Evolutionary conservation across 306 rosid genomes (phyloP).

Genomic region (Spatholobus suberectus): DNA sequence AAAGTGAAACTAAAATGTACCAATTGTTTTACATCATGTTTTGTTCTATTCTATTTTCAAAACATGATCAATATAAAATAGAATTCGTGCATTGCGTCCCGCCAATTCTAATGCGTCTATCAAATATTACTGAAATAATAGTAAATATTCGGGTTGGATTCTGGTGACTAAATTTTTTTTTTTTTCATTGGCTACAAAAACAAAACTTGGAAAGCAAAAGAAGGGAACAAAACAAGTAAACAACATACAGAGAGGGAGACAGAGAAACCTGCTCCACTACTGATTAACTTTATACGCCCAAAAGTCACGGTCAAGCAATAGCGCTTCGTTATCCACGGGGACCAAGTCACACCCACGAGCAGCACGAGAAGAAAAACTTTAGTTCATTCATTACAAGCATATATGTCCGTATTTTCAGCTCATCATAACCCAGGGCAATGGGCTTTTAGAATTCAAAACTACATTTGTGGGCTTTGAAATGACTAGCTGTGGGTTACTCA

Average conservation of each 20-base stretch:
- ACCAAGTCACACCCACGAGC: conserved; percentile 43
- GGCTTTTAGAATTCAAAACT: background rate
- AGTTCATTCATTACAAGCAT: background rate
- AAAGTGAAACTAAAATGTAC: too few species aligned
- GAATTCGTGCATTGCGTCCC: too few species aligned
- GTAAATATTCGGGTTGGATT: too few species aligned
- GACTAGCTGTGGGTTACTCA: background rate
- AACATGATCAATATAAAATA: too few species aligned
- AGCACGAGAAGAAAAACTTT: conserved; percentile 2
- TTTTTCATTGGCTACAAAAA: background rate
- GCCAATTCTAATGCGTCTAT: too few species aligned
- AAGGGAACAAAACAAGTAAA: conserved; percentile 26
- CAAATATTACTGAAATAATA: too few species aligned
- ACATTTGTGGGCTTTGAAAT: background rate
- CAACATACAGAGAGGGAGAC: background rate
- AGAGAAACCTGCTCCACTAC: conserved; percentile 37
- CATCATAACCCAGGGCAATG: background rate
- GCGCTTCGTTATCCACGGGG: conserved; percentile 17
- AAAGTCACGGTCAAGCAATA: conserved; percentile 26
- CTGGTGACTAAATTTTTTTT: too few species aligned
- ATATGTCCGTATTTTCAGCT: background rate
- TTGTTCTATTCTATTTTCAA: too few species aligned
- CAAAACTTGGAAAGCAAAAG: conserved; percentile 38
- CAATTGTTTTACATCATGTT: too few species aligned
- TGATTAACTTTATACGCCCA: conserved; percentile 19